These are phyloP conservation scores for Taphrina flavorubra DNA, from an alignment of 1,139 yeast genomes.

Conservation along the genomic window DNA sequence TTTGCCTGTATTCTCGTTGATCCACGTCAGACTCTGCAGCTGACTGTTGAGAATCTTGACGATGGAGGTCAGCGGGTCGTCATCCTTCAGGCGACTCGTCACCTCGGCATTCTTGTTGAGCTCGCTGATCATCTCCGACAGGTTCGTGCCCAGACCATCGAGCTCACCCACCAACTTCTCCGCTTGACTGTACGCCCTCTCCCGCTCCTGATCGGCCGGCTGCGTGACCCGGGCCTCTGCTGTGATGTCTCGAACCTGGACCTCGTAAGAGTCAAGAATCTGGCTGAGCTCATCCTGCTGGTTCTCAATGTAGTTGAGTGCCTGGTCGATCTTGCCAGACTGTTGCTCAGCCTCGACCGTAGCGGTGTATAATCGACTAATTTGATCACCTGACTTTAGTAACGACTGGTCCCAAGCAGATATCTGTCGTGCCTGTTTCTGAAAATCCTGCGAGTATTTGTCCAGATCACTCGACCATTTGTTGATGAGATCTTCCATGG, in stretches of 20 bases:
- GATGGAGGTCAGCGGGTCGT: constrained; percentile 59
- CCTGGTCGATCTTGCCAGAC: constrained; percentile 85
- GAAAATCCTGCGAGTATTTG: constrained; percentile 73
- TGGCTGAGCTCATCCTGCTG: constrained; percentile 92
- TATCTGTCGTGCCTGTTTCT: constrained; percentile 74
- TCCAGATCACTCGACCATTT: constrained; percentile 92
- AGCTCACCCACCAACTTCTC: constrained; percentile 82
- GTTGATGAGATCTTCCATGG: constrained; percentile 87
- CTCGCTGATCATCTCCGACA: constrained; percentile 78
- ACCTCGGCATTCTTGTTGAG: constrained; percentile 85
- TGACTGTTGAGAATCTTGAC: constrained; percentile 85
- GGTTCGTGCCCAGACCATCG: constrained; percentile 74
- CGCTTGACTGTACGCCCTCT: constrained; percentile 81
- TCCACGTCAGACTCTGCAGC: constrained; percentile 84
- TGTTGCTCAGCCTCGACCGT: constrained; percentile 83
- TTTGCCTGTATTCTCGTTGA: constrained; percentile 72
- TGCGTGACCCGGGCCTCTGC: constrained; percentile 52
- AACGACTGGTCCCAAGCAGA: constrained; percentile 84
- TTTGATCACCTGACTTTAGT: constrained; percentile 84
- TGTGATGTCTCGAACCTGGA: constrained; percentile 67
- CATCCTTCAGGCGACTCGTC: constrained; percentile 65
- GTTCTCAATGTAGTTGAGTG: constrained; percentile 79
- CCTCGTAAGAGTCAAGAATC: constrained; percentile 81
- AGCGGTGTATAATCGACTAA: constrained; percentile 76
- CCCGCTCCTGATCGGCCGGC: constrained; percentile 79